Evolutionary conservation across 495 filamentous ascomycete genomes (phyloP).

Genomic region (Hypomontagnella monticulosa): DNA sequence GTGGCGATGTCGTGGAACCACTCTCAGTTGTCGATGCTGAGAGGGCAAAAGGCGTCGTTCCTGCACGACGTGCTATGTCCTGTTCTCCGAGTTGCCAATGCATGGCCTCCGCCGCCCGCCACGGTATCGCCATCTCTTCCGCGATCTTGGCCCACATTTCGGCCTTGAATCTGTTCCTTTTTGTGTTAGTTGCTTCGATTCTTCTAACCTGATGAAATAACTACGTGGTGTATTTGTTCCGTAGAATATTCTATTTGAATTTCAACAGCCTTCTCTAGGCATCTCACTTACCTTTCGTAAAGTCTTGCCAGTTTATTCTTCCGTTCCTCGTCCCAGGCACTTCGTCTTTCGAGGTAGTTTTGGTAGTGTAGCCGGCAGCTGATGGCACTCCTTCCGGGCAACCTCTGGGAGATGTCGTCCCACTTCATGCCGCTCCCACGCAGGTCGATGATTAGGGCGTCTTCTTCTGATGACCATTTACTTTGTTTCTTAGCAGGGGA

Average conservation of each 20-base stretch:
- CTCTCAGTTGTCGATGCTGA: slow-evolving; percentile 67
- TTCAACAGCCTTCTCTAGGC: background rate
- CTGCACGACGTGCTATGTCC: slow-evolving; percentile 92
- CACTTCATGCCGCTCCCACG: slow-evolving; percentile 93
- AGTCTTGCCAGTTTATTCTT: slow-evolving; percentile 95
- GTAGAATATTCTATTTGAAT: background rate
- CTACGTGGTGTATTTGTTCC: slow-evolving; percentile 2
- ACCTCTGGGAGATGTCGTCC: slow-evolving; percentile 93
- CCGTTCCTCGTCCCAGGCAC: slow-evolving; percentile 95
- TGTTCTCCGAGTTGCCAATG: slow-evolving; percentile 95
- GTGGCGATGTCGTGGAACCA: slow-evolving; percentile 48
- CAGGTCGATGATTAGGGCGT: slow-evolving; percentile 87
- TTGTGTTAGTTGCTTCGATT: slow-evolving; percentile 38
- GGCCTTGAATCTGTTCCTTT: slow-evolving; percentile 79
- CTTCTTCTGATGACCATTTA: slow-evolving; percentile 94
- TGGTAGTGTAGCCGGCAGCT: slow-evolving; percentile 96
- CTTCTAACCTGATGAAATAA: background rate
- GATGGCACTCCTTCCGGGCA: slow-evolving; percentile 91
- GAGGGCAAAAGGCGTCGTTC: slow-evolving; percentile 80
- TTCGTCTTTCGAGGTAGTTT: slow-evolving; percentile 90
- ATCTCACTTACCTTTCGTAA: slow-evolving; percentile 83
- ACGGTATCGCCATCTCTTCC: slow-evolving; percentile 94
- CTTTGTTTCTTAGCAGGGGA: slow-evolving; percentile 93
- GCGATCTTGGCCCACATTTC: slow-evolving; percentile 97
- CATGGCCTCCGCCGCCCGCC: slow-evolving; percentile 96